Base-by-base conservation (phyloP, 2,329 filamentous ascomycete species). In the Dactylonectria estremocensis region DNA sequence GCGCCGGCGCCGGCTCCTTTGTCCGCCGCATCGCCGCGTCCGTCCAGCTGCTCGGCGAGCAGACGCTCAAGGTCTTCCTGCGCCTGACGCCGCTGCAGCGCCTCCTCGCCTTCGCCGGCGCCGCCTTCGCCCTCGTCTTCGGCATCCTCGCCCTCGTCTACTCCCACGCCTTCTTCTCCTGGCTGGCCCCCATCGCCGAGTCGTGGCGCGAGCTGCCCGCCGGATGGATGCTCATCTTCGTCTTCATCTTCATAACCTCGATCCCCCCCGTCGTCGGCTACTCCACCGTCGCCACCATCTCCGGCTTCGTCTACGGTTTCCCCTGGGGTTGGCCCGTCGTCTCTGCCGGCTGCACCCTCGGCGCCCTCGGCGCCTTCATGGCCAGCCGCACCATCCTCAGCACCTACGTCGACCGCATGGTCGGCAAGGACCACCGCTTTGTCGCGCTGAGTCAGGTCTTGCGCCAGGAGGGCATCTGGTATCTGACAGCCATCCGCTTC, bases 261-360 rank as follows among this genome's bases (percentile, higher is more conserved):
- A 97, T 97, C 80, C 95, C 95, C 20, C 95, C 95, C 2, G 81
- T 97, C 74, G 92, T 98, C 70, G 95, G 95, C 14, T 97, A 97
- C 84, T 93, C 92, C 68, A 93, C 92, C 1, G 91, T 92, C 74
- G 82, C 85, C 66, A 89, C 86, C 28, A 78, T 89, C 28, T 82
- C 86, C 7, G 85, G 85, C 33, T 86, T 90, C 74, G 85, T 90
- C 14, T 90, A 85, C 76, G 88, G 86, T 2, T 88, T 89, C 71
- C 85, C 84, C 2, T 73, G 74, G 69, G 95, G 93, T 24, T 98
- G 95, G 94, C 90, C 94, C 72, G 91, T 97, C 72, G 92, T 93
- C 56, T 92, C 94, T 1, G 86, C 89, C 1, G 95, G 93, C 16
- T 97, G 93, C 20, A 87, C 97, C 2, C 81, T 90, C 35, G 96